Evolutionary conservation across 176 grass and related monocot species (phyloP).

Genomic region (Musa schizocarpa): DNA sequence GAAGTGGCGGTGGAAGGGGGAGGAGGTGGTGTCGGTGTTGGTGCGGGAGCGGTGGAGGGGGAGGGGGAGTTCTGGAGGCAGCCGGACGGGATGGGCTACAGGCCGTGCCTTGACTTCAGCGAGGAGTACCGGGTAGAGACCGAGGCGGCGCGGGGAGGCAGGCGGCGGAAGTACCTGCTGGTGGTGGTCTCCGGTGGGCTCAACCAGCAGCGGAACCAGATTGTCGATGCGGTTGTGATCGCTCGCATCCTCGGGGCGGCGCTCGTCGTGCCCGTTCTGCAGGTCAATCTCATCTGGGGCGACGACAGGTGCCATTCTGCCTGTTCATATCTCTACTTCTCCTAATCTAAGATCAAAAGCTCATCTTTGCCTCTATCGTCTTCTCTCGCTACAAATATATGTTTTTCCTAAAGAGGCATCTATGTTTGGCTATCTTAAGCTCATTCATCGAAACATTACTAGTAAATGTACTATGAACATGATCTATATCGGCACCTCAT

Average conservation of each 20-base stretch:
- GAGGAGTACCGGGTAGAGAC: not conserved
- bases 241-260: conserved; percentile 15
- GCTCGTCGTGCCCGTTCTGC: conserved; percentile 7
- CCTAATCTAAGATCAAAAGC: not conserved
- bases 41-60: not conserved
- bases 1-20: no score
- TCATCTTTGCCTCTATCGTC: not conserved
- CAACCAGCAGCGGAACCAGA: conserved; percentile 23
- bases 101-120: conserved; percentile 12
- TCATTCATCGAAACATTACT: no score
- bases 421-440: no score
- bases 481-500: no score
- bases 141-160: not conserved
- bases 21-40: no score
- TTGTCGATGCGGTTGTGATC: conserved; percentile 11
- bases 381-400: not conserved
- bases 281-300: conserved; percentile 11
- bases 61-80: conserved; percentile 10
- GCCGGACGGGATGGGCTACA: conserved; percentile 11
- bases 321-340: not conserved
- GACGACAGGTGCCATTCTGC: not conserved
- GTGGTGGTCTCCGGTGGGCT: conserved; percentile 13
- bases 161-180: conserved; percentile 8
- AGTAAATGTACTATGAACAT: no score
- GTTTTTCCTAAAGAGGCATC: not conserved